Evolutionary conservation across 768 basidiomycete species (phyloP).

Genomic region (Tylopilus subfusipes): DNA sequence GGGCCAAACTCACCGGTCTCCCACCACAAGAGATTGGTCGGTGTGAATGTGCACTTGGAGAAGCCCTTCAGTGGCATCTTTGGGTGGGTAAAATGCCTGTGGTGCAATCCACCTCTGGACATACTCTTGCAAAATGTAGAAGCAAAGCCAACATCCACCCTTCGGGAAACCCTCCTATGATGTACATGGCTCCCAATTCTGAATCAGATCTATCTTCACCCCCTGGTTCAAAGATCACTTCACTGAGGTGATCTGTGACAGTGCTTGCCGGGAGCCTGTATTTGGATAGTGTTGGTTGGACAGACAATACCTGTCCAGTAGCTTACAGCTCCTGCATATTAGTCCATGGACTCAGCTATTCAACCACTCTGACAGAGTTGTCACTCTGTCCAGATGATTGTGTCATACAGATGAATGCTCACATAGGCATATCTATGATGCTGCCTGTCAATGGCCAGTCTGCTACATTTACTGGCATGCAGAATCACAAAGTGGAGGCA

Average conservation of each 20-base stretch:
- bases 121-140: conserved; percentile 46
- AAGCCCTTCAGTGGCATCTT: conserved; percentile 85
- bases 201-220: conserved; percentile 7
- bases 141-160: conserved; percentile 44
- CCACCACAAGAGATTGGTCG: conserved; percentile 81
- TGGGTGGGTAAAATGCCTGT: conserved; percentile 77
- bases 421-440: conserved; percentile 43
- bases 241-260: conserved; percentile 42
- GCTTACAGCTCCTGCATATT: conserved; percentile 37
- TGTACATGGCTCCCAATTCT: neutral
- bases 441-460: conserved; percentile 37
- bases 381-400: conserved; percentile 52
- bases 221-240: conserved; percentile 12
- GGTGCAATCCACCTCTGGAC: conserved; percentile 32
- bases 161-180: neutral
- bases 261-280: conserved; percentile 36
- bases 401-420: conserved; percentile 51
- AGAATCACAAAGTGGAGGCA: conserved; percentile 33
- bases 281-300: conserved; percentile 6
- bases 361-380: conserved; percentile 59
- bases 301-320: conserved; percentile 24
- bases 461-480: conserved; percentile 33
- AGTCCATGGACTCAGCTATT: conserved; percentile 55
- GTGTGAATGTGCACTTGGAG: conserved; percentile 85
- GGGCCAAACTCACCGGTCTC: conserved; percentile 92